These are phyloP conservation scores for Cyclotella sp. DNA, from an alignment of 108 stramenopile species.

Conservation along the genomic window DNA sequence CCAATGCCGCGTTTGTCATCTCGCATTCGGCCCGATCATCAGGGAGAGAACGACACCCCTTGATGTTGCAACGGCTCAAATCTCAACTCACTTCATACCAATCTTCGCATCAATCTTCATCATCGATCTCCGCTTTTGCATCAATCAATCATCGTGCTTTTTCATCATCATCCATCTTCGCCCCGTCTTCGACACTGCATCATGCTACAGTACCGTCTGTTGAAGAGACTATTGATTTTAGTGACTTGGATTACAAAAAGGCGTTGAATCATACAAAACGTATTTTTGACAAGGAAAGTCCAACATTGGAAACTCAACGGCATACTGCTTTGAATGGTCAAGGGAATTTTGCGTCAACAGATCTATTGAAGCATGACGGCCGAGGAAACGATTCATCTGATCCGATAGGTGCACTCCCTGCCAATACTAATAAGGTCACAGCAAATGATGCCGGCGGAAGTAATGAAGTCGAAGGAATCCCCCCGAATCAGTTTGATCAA, in stretches of 20 bases:
- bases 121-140: neutral
- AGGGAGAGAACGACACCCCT: no score
- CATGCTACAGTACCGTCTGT: neutral
- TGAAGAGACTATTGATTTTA: neutral
- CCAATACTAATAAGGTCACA: neutral
- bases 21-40: no score
- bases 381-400: no score
- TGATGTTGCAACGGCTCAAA: no score
- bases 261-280: neutral
- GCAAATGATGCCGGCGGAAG: neutral
- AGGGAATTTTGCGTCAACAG: neutral
- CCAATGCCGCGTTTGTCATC: no score
- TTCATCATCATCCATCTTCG: no score
- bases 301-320: neutral
- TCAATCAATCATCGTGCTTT: neutral
- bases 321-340: neutral
- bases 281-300: neutral
- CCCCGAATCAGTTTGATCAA: neutral
- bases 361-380: neutral
- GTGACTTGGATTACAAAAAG: neutral
- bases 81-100: no score
- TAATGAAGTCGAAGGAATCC: neutral
- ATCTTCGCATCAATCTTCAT: neutral
- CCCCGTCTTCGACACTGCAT: neutral
- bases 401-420: no score